Percentiles rank a stretch among this genome's conserved stretches.
Conservation (phyloP, 2,329 filamentous ascomycete genomes). For the Fusarium fujikuroi region DNA sequence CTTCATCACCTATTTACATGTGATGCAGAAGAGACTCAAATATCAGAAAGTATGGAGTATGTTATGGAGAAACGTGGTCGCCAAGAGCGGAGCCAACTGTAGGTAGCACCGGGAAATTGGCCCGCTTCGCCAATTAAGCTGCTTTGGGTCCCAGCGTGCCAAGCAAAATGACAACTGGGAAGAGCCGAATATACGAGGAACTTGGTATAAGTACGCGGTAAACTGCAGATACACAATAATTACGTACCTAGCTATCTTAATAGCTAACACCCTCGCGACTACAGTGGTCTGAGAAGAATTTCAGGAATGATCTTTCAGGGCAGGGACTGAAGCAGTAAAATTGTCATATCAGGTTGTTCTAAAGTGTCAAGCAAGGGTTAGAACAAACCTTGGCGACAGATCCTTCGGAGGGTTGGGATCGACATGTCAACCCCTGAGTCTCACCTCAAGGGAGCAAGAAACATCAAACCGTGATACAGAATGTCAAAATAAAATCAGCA, state of each 20-base stretch:
- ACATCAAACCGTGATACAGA: too few species aligned
- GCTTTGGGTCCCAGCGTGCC: neutral
- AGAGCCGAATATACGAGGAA: neutral
- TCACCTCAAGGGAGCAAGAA: neutral
- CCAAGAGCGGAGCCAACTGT: neutral
- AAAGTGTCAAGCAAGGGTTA: too few species aligned
- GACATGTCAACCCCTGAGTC: neutral
- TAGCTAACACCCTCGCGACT: rapidly evolving
- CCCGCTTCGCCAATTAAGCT: neutral
- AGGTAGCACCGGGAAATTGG: neutral
- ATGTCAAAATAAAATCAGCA: too few species aligned
- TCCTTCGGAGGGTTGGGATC: neutral
- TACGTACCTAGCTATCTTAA: rapidly evolving
- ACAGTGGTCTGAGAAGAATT: neutral
- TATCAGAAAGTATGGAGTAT: neutral
- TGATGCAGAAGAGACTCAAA: neutral
- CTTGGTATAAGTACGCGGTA: neutral
- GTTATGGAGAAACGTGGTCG: neutral
- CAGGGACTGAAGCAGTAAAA: too few species aligned
- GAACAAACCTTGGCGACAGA: neutral
- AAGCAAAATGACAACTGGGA: neutral
- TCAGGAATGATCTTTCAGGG: rapidly evolving
- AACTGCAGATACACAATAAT: rapidly evolving
- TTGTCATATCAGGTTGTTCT: neutral
- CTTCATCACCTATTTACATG: rapidly evolving